Evolutionary conservation across 2,329 filamentous ascomycete genomes (phyloP).

Genomic region (Cryphonectria japonica): DNA sequence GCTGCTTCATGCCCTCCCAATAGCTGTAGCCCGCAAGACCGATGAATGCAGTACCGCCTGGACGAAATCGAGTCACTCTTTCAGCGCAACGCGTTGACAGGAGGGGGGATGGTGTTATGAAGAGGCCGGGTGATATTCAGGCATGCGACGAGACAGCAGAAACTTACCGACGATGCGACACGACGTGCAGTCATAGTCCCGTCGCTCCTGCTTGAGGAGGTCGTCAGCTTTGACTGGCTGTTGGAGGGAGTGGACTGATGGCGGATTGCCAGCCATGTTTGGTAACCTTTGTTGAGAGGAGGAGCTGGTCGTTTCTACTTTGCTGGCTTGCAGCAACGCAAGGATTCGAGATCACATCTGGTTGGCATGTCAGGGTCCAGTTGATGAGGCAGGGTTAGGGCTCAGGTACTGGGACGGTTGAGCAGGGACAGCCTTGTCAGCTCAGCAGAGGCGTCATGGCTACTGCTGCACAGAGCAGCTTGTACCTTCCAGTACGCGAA

Average conservation of each 20-base stretch:
- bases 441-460: no score
- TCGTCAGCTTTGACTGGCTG: conserved; percentile 65
- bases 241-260: conserved; percentile 58
- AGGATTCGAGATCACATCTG: no score
- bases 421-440: no score
- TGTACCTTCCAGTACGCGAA: not conserved
- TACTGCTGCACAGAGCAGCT: no score
- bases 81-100: not conserved
- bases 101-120: no score
- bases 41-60: conserved; percentile 75
- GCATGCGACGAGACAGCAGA: not conserved
- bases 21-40: conserved; percentile 80
- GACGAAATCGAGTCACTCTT: not conserved
- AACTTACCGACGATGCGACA: conserved; percentile 74
- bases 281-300: not conserved
- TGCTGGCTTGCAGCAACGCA: not conserved
- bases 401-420: no score
- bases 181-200: conserved; percentile 68
- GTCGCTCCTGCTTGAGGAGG: conserved; percentile 56
- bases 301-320: not conserved
- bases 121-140: not conserved
- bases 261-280: conserved; percentile 52
- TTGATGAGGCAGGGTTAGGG: no score
- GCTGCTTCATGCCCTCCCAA: conserved; percentile 72
- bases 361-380: no score